Percentiles rank a stretch among this genome's conserved stretches.
Evolutionary conservation across 2,329 filamentous ascomycete species (phyloP).

Genomic region (Capronia coronata): DNA sequence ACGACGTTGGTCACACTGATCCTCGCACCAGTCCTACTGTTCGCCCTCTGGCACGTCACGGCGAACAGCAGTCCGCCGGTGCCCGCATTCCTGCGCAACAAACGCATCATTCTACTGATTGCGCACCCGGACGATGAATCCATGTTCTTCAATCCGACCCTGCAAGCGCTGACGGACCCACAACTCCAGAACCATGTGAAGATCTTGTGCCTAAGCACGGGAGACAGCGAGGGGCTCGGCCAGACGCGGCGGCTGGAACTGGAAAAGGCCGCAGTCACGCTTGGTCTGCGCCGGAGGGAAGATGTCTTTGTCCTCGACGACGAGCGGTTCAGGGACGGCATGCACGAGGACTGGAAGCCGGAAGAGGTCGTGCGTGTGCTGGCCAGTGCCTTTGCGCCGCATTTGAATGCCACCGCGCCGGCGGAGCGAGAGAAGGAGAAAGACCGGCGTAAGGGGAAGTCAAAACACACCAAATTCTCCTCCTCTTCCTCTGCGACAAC

Average conservation of each 20-base stretch:
- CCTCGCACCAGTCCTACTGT: constrained; percentile 22
- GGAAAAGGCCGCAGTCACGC: constrained; percentile 65
- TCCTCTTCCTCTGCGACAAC: too few species aligned
- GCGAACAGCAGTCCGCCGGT: constrained; percentile 35
- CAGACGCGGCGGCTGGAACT: constrained; percentile 77
- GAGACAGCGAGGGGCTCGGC: constrained; percentile 81
- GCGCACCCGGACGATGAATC: constrained; percentile 98
- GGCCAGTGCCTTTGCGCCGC: constrained; percentile 65
- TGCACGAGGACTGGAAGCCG: constrained; percentile 71
- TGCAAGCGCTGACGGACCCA: constrained; percentile 75
- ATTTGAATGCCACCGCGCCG: constrained; percentile 38
- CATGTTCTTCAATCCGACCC: constrained; percentile 95
- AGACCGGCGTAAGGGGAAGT: constrained; percentile 19
- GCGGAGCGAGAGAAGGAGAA: constrained; percentile 15
- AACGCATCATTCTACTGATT: constrained; percentile 85
- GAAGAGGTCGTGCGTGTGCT: constrained; percentile 64
- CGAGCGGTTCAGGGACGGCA: constrained; percentile 75
- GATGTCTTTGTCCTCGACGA: constrained; percentile 84
- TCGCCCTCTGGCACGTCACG: constrained; percentile 32
- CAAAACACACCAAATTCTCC: constrained; percentile 19
- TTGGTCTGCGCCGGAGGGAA: constrained; percentile 67
- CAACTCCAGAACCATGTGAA: constrained; percentile 83
- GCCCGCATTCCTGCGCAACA: constrained; percentile 62
- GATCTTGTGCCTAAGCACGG: constrained; percentile 84
- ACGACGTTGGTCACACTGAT: constrained; percentile 17